Percentiles rank a stretch among this genome's conserved stretches.
Evolutionary conservation across 2,329 filamentous ascomycete species (phyloP).

Genomic region (Periconia macrospinosa): DNA sequence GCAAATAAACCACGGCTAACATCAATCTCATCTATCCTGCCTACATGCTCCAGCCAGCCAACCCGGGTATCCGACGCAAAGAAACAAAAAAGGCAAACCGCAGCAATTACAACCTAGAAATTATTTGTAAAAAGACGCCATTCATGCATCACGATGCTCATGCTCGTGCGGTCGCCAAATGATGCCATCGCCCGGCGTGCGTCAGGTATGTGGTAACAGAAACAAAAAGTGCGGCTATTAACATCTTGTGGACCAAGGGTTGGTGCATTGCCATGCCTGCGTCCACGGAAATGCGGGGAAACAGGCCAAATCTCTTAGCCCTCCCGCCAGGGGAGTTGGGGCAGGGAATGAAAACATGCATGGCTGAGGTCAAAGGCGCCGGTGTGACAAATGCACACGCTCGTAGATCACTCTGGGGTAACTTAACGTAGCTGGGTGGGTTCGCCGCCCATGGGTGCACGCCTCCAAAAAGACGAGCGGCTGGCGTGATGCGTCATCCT

Average conservation of each 20-base stretch:
- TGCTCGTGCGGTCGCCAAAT: constrained; percentile 7
- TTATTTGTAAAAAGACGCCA: constrained; percentile 29
- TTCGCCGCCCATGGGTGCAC: constrained; percentile 8
- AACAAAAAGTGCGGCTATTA: constrained; percentile 19
- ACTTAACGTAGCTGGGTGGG: neutral
- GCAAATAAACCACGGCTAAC: too few species aligned
- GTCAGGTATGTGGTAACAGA: constrained; percentile 34
- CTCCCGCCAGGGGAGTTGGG: constrained; percentile 21
- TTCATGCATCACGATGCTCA: constrained; percentile 30
- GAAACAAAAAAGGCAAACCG: neutral
- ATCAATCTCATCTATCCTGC: too few species aligned
- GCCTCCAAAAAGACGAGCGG: constrained; percentile 22
- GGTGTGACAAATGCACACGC: constrained; percentile 21
- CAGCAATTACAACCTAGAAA: neutral
- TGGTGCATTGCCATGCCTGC: neutral
- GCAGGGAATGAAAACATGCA: constrained; percentile 6
- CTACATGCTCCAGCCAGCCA: neutral
- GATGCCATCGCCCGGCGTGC: neutral
- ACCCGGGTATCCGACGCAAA: neutral
- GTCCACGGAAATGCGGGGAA: constrained; percentile 38
- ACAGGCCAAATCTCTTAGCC: constrained; percentile 31
- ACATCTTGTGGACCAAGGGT: constrained; percentile 11
- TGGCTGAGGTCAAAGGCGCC: neutral
- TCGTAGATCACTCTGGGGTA: constrained; percentile 17
- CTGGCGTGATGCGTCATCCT: constrained; percentile 24